These are phyloP conservation scores for Colletotrichum sp. DNA, from an alignment of 2,329 filamentous ascomycete species.

Conservation along the genomic window DNA sequence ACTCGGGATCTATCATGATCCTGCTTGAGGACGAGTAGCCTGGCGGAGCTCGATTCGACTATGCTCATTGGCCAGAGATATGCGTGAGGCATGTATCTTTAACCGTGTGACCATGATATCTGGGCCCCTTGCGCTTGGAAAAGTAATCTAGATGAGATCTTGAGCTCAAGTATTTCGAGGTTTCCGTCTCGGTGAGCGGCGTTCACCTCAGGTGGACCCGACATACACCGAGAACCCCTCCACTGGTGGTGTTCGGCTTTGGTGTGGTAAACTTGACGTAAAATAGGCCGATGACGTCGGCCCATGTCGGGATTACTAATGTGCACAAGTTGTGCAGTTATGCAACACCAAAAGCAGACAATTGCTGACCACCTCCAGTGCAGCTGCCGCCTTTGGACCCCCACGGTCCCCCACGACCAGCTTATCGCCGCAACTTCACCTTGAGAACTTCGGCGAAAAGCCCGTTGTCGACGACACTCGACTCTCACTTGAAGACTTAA, in stretches of 20 bases:
- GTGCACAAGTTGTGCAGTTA: not conserved
- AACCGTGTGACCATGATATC: not conserved
- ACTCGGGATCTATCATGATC: not conserved
- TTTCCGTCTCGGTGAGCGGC: not conserved
- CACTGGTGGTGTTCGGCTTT: not conserved
- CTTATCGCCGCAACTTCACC: not conserved
- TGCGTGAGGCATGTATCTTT: not conserved
- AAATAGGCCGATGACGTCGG: not conserved
- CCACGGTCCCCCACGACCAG: not conserved
- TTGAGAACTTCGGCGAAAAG: not conserved
- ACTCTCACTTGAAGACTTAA: not conserved
- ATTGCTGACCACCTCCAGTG: not conserved
- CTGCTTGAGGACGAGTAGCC: not conserved
- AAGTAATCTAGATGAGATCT: not conserved
- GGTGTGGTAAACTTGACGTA: constrained; percentile 1
- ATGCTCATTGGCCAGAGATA: not conserved
- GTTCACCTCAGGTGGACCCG: not conserved
- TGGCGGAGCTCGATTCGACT: not conserved
- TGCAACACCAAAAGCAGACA: not conserved
- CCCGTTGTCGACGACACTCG: not conserved
- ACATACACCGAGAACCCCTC: not conserved
- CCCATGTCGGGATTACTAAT: not conserved
- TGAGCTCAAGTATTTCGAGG: not conserved
- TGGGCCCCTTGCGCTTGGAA: not conserved
- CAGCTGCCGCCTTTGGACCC: not conserved